These are phyloP conservation scores for Phytophthora melonis DNA, from an alignment of 352 stramenopile species.

Conservation along the genomic window DNA sequence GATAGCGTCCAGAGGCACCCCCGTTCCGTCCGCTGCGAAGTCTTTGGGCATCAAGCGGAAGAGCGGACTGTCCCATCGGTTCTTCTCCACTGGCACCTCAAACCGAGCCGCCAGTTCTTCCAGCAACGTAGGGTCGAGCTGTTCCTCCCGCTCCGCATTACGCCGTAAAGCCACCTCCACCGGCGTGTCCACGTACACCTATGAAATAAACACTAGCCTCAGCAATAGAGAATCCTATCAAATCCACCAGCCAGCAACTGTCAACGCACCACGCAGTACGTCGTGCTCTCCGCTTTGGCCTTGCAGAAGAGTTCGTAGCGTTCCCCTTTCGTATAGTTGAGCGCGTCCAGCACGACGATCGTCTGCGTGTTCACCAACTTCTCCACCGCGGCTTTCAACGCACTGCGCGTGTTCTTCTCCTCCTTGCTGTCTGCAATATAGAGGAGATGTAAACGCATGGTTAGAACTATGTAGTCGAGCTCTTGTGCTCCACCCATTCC, in stretches of 20 bases:
- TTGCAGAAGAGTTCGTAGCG: constrained; percentile 96
- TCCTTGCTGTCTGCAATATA: constrained; percentile 51
- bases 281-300: constrained; percentile 90
- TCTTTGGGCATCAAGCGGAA: constrained; percentile 70
- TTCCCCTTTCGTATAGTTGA: constrained; percentile 97
- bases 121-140: constrained; percentile 70
- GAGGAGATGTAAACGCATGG: neutral
- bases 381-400: constrained; percentile 73
- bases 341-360: constrained; percentile 93
- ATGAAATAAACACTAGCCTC: neutral
- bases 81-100: constrained; percentile 92
- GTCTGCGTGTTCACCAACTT: constrained; percentile 64
- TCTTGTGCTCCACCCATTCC: constrained; percentile 17
- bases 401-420: constrained; percentile 80
- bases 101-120: constrained; percentile 89
- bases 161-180: constrained; percentile 64
- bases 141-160: constrained; percentile 50
- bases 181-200: constrained; percentile 81
- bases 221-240: neutral
- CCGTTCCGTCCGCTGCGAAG: constrained; percentile 45
- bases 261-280: constrained; percentile 84
- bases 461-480: too few species aligned
- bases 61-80: constrained; percentile 94
- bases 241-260: neutral
- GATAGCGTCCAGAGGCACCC: constrained; percentile 57